Evolutionary conservation across 2,329 filamentous ascomycete species (phyloP).

Genomic region (Annulohypoxylon truncatum): DNA sequence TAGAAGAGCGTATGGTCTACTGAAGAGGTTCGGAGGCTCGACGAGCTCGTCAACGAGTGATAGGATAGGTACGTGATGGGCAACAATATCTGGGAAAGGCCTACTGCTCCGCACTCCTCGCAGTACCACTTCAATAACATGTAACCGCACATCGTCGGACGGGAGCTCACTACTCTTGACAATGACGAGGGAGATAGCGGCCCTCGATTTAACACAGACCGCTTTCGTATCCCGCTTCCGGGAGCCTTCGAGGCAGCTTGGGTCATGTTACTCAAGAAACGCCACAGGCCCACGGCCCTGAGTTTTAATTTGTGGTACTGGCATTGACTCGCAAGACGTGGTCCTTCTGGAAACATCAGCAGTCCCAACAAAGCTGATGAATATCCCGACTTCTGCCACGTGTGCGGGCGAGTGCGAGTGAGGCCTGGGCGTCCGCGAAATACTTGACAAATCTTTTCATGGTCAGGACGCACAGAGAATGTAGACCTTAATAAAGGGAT

Average conservation of each 20-base stretch:
- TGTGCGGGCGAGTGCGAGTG: conserved; percentile 36
- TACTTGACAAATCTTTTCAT: conserved; percentile 43
- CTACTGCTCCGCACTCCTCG: conserved; percentile 48
- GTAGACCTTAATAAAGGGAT: conserved; percentile 40
- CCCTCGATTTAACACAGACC: conserved; percentile 21
- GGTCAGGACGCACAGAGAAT: conserved; percentile 37
- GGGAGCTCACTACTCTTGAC: conserved; percentile 12
- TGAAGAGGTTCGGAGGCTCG: neutral
- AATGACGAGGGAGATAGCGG: neutral
- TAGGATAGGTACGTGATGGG: conserved; percentile 10
- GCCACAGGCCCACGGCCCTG: conserved; percentile 32
- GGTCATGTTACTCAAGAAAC: conserved; percentile 41
- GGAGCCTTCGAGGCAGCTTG: conserved; percentile 26
- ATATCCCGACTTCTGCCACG: conserved; percentile 40
- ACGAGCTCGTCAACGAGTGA: neutral
- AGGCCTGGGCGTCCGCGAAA: conserved; percentile 31
- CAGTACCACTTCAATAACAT: conserved; percentile 50
- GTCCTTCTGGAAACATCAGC: conserved; percentile 27
- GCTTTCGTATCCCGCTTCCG: conserved; percentile 29
- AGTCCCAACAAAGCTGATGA: conserved; percentile 22
- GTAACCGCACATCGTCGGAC: conserved; percentile 45
- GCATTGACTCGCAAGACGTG: conserved; percentile 39
- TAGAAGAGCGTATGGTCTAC: neutral
- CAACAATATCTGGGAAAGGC: conserved; percentile 19
- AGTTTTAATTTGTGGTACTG: conserved; percentile 29